phyloP scores from a whole-genome alignment of 2,329 filamentous ascomycete species.

The Penicillium sp. region DNA sequence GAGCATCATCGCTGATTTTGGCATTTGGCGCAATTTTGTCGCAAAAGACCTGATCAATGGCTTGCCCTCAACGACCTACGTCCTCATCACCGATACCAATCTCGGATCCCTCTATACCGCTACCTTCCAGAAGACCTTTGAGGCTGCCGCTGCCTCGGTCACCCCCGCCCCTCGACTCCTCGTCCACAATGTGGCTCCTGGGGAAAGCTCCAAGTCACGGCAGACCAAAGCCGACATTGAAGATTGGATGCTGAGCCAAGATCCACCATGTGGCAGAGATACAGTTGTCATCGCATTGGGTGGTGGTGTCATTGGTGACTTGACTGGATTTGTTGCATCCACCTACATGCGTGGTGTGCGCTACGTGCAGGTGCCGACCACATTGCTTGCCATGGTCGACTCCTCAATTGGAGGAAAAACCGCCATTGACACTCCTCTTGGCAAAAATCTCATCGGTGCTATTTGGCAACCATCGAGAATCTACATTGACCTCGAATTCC shows the following conservation, averaged over 20 bases:
- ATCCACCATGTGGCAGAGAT: conserved; percentile 80
- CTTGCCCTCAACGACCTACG: conserved; percentile 82
- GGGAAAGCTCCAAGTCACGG: conserved; percentile 88
- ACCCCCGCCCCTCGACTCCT: conserved; percentile 64
- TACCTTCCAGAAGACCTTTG: conserved; percentile 67
- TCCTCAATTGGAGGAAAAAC: conserved; percentile 98
- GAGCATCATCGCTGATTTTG: conserved; percentile 86
- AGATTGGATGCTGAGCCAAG: conserved; percentile 90
- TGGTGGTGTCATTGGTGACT: conserved; percentile 93
- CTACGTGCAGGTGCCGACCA: conserved; percentile 95
- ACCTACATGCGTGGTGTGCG: conserved; percentile 98
- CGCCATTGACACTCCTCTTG: conserved; percentile 90
- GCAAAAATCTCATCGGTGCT: conserved; percentile 91
- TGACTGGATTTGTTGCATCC: conserved; percentile 95
- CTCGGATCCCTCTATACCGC: conserved; percentile 75
- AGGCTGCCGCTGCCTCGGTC: conserved; percentile 46
- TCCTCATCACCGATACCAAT: conserved; percentile 95
- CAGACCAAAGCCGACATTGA: conserved; percentile 94
- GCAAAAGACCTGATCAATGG: conserved; percentile 73
- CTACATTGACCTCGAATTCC: conserved; percentile 88
- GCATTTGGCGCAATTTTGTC: conserved; percentile 80
- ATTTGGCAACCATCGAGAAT: conserved; percentile 96
- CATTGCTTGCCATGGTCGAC: conserved; percentile 93
- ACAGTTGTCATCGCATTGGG: conserved; percentile 92
- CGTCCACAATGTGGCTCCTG: conserved; percentile 80